Evolutionary conservation across 1,284 basidiomycete species (phyloP).

Genomic region (Flammula alnicola): DNA sequence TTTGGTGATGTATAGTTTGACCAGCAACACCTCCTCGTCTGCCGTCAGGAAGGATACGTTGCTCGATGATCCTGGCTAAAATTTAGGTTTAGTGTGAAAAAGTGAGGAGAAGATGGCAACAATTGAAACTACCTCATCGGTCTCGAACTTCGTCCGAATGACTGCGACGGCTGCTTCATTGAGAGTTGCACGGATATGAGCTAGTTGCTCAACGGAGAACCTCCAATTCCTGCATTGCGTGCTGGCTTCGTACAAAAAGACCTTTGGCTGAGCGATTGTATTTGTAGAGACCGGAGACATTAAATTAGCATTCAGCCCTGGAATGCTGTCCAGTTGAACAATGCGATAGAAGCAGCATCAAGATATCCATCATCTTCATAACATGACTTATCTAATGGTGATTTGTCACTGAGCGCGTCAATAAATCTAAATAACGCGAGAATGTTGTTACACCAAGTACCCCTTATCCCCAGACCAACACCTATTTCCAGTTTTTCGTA

Average conservation of each 20-base stretch:
- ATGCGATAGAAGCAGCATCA: constrained; percentile 6
- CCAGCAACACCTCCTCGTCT: constrained; percentile 86
- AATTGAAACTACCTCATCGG: constrained; percentile 65
- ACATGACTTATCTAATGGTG: too few species aligned
- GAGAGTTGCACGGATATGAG: constrained; percentile 60
- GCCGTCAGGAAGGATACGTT: constrained; percentile 76
- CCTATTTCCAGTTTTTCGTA: too few species aligned
- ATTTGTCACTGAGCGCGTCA: too few species aligned
- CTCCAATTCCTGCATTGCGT: constrained; percentile 91
- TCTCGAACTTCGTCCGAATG: constrained; percentile 78
- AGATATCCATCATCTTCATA: too few species aligned
- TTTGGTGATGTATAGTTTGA: constrained; percentile 89
- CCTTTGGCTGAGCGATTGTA: constrained; percentile 16
- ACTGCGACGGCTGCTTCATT: constrained; percentile 78
- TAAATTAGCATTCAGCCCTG: constrained; percentile 1
- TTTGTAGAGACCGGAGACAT: constrained; percentile 13
- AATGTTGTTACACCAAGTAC: too few species aligned
- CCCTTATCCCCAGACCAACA: too few species aligned
- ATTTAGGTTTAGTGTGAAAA: constrained; percentile 15
- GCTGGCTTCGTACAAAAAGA: constrained; percentile 73
- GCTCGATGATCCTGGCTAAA: constrained; percentile 68
- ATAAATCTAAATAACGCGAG: too few species aligned
- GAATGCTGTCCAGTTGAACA: background rate
- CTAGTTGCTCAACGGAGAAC: constrained; percentile 73
- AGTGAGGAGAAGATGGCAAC: constrained; percentile 7